Conservation (phyloP, 441 rosid genomes). For the Brassica hybrid region DNA sequence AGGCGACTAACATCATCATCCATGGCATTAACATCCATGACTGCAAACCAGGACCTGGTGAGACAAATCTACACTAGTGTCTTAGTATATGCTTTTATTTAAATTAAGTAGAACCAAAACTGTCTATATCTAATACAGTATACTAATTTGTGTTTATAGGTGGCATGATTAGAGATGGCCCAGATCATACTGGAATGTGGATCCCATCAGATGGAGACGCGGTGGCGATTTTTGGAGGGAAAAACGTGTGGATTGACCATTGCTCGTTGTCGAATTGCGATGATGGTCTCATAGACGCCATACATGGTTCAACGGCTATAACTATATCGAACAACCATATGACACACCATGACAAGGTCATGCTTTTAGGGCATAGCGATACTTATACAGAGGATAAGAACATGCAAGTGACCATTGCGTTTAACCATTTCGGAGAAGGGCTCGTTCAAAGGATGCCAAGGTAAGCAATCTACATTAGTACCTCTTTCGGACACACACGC, state of each 20-base stretch:
- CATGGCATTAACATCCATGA: slow-evolving; percentile 69
- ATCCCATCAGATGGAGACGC: slow-evolving; percentile 60
- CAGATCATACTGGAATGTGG: slow-evolving; percentile 52
- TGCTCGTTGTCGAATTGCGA: slow-evolving; percentile 61
- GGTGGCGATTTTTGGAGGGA: slow-evolving; percentile 51
- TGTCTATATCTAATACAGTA: background rate
- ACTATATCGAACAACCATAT: slow-evolving; percentile 65
- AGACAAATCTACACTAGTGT: background rate
- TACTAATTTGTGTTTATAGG: slow-evolving; percentile 14
- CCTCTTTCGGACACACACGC: background rate
- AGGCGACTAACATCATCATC: slow-evolving; percentile 54
- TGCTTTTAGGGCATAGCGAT: slow-evolving; percentile 67
- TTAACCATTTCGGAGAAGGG: slow-evolving; percentile 77
- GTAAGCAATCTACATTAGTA: slow-evolving; percentile 30
- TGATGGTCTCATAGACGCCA: slow-evolving; percentile 68
- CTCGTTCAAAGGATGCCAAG: slow-evolving; percentile 75
- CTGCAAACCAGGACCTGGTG: slow-evolving; percentile 49
- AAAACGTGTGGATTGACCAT: slow-evolving; percentile 64
- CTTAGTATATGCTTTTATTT: too few species aligned
- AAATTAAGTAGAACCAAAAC: too few species aligned
- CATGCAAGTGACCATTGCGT: slow-evolving; percentile 75
- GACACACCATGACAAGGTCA: slow-evolving; percentile 72
- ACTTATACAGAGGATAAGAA: slow-evolving; percentile 55
- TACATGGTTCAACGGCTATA: slow-evolving; percentile 67
- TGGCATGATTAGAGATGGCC: slow-evolving; percentile 49